Evolutionary conservation across 108 stramenopile genomes (phyloP), one percentile per base, ranked within the genome.

Genomic region (Discostella stelligeroides): DNA sequence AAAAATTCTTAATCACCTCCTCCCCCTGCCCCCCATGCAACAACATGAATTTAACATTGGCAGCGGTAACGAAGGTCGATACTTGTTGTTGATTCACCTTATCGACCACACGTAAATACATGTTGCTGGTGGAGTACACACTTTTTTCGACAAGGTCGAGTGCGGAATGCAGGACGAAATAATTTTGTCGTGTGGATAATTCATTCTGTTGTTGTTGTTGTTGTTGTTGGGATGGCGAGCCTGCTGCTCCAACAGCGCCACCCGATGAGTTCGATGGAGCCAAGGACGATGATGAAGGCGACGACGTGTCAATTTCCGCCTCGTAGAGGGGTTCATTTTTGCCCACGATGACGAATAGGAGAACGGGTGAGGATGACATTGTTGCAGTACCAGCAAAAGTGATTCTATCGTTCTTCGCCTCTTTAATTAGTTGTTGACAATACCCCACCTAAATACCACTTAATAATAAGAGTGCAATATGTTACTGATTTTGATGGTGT

Each of bases 71-170:
- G 70, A 93, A 97, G 12, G 92, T 88, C 10, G 89, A 94, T 7
- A 97, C 95, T 68, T 90, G 87, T 70, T 97, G 95, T 51, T 95
- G 92, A 67, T 97, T 97, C 55, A 97, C 94, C 85, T 95, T 95
- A 59, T 97, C 97, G 17, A 97, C 91, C 17, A 92, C 83, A 70
- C 81, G 86, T 39, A 97, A 82, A 79, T 96, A 95, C 93, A 94
- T 96, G 79, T 73, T 85, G 49, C 83, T 87, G 5, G 95, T 92
- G 6, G 92, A 85, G 89, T 88, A 95, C 45, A 85, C 82, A 24
- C 82, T 88, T 42, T 88, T 86, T 30, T 97, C 95, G n/a, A 97
- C 95, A 72, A 96, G 81, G 80, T 97, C 97, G 46, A 97, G 65
- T 8, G 95, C 85, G 3, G 95, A 95, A 80, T 97, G 97, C 9